Conservation (phyloP, 148 eudicot species). For the Arctostaphylos glauca region DNA sequence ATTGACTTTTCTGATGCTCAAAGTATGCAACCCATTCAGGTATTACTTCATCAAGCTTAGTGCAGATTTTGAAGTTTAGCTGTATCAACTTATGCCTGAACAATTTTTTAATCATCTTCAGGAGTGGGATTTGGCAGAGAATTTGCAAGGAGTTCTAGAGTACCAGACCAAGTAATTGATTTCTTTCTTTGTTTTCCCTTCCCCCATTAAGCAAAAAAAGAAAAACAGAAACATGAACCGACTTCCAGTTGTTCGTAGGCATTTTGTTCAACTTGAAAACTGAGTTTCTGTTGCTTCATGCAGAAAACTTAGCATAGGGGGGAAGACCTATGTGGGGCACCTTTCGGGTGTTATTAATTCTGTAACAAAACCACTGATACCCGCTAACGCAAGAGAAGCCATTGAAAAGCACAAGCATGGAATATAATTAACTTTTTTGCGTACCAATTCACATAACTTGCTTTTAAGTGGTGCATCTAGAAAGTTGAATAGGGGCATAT, state of each 20-base stretch:
- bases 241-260: too few species aligned
- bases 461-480: neutral
- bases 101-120: conserved; percentile 23
- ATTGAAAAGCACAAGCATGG: neutral
- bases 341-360: too few species aligned
- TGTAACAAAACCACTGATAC: too few species aligned
- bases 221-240: too few species aligned
- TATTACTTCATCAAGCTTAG: conserved; percentile 20
- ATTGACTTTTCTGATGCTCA: conserved; percentile 98
- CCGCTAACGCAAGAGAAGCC: too few species aligned
- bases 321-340: too few species aligned
- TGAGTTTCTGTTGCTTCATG: neutral
- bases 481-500: neutral
- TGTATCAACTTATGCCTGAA: conserved; percentile 7
- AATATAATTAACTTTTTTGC: neutral
- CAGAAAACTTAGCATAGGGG: neutral
- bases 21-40: conserved; percentile 92
- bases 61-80: neutral
- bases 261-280: too few species aligned
- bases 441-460: neutral
- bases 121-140: conserved; percentile 98
- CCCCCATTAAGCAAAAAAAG: too few species aligned
- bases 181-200: neutral
- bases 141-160: conserved; percentile 83
- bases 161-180: conserved; percentile 79